Evolutionary conservation across 495 filamentous ascomycete genomes (phyloP), one percentile per base, ranked within the genome.

Genomic region (Penicillium psychrofluorescens): DNA sequence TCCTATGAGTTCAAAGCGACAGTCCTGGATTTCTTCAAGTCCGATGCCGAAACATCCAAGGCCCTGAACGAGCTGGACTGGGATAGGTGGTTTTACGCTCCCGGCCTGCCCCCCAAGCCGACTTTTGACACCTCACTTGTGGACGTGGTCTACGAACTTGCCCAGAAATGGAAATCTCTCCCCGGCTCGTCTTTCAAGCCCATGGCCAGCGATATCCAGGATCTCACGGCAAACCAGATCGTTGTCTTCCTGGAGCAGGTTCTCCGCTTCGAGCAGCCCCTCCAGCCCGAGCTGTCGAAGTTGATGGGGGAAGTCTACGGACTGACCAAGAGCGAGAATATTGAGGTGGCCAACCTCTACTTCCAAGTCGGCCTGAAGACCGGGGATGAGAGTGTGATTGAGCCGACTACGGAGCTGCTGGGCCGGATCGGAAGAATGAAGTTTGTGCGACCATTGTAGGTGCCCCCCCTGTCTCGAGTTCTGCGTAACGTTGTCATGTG

Each of bases 351-450:
- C 46, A 75, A 80, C 32, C 76, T 90, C 2, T 95, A 86, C 61
- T 82, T 85, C 48, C 72, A 76, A 41, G 76, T 95, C 22, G 88
- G 86, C 2, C 72, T 98, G 56, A 80, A 77, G 52, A 81, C 89
- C 3, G 79, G 78, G 38, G 84, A 85, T 50, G 61, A 72, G 48
- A 76, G 62, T 28, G 71, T 85, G 2, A 84, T 89, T 50, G 59
- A 78, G 33, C 79, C 82, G 0, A 78, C 88, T 0, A 81, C 81
- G 6, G 80, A 87, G 40, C 70, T 95, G 11, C 70, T 96, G 32
- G 84, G 87, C 4, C 74, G 73, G 11, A 88, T 95, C 48, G 91
- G 91, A 5, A 77, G 92, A 40, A 95, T 98, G 91, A 98, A 98
- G 75, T 96, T 91, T 62, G 89, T 95, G 42, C 75, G 89, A 46